These are phyloP conservation scores for Carex myosuroides DNA, from an alignment of 176 grass and related monocot genomes.

Conservation along the genomic window DNA sequence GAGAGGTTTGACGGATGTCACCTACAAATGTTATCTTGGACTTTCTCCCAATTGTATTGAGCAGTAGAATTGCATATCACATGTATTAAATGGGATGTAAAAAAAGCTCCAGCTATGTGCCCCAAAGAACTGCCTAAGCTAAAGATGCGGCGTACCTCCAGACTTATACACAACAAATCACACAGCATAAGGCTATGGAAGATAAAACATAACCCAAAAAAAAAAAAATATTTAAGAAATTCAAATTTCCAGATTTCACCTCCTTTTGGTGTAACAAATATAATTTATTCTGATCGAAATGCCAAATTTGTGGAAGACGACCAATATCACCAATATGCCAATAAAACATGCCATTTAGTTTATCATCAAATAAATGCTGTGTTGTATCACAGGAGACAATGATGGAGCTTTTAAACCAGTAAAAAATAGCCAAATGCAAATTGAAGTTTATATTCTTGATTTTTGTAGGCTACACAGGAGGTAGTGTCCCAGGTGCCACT, in stretches of 20 bases:
- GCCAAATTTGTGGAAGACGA: not conserved
- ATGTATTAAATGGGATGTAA: not conserved
- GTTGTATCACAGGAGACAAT: not conserved
- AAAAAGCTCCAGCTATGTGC: not conserved
- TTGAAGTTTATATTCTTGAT: not conserved
- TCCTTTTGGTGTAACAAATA: not conserved
- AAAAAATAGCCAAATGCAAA: not conserved
- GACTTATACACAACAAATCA: not conserved
- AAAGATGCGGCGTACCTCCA: not conserved
- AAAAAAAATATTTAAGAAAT: not conserved
- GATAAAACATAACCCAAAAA: not conserved
- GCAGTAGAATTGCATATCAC: not conserved
- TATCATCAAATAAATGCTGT: not conserved
- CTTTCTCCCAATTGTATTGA: not conserved
- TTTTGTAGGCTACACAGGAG: conserved; percentile 89
- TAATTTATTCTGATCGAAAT: not conserved
- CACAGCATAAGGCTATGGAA: not conserved
- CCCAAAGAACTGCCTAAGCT: not conserved
- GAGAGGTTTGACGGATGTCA: not conserved
- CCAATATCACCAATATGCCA: not conserved
- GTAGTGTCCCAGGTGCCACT: conserved; percentile 79
- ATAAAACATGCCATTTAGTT: conserved; percentile 2
- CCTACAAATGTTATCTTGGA: not conserved
- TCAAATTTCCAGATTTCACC: not conserved
- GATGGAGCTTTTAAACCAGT: not conserved